Percentiles rank a stretch among this genome's conserved stretches.
These are phyloP conservation scores for Globisporangium lucens DNA, from an alignment of 352 stramenopile genomes.

Conservation along the genomic window DNA sequence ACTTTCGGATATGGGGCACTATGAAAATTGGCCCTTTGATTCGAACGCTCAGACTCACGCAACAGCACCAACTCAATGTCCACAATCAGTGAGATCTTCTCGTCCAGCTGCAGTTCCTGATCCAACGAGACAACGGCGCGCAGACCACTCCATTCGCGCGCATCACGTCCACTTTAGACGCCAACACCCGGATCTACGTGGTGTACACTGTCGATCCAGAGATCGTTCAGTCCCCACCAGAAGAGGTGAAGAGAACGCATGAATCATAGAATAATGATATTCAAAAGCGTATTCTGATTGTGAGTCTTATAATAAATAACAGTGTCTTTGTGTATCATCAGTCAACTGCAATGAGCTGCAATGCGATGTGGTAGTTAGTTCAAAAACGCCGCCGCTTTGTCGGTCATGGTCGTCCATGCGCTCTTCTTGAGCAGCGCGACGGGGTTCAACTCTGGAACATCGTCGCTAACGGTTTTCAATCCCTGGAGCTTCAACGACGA, in stretches of 20 bases:
- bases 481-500: neutral
- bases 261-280: neutral
- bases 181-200: neutral
- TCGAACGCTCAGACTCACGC: neutral
- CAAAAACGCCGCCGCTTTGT: neutral
- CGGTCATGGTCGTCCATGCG: neutral
- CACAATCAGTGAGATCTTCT: neutral
- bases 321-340: neutral
- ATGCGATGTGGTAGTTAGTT: neutral
- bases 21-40: neutral
- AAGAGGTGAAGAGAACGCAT: neutral
- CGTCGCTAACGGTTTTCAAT: neutral
- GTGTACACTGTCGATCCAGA: neutral
- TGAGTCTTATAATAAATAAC: neutral
- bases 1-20: conserved; percentile 6
- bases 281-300: too few species aligned
- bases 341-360: neutral
- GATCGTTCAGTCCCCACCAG: conserved; percentile 14
- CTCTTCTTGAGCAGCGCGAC: neutral
- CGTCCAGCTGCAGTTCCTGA: conserved; percentile 6
- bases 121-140: neutral
- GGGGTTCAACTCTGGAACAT: neutral
- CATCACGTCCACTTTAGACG: neutral
- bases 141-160: neutral
- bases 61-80: neutral